Conservation (phyloP, 139 green algal species). For the Coccomyxa sp. region DNA sequence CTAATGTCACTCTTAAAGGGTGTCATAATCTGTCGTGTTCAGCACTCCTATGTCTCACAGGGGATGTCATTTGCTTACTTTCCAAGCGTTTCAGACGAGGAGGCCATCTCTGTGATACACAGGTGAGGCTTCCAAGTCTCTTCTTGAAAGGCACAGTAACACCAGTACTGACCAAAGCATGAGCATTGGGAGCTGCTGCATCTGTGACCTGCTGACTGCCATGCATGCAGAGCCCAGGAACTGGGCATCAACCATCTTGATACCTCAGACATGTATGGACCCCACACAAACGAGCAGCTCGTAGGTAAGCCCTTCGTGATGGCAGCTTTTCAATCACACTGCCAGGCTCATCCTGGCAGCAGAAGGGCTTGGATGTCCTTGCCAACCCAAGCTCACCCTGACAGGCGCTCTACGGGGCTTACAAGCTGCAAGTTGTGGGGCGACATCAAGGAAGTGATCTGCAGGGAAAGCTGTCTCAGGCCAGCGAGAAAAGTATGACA, state of each 20-base stretch:
- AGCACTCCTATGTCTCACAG: too few species aligned
- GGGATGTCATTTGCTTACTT: too few species aligned
- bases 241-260: constrained; percentile 55
- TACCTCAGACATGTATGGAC: constrained; percentile 60
- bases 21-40: too few species aligned
- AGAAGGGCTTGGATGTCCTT: not conserved
- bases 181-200: not conserved
- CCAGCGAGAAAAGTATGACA: constrained; percentile 17
- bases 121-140: not conserved
- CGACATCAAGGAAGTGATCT: not conserved
- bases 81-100: constrained; percentile 22
- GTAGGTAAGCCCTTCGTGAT: constrained; percentile 32
- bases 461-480: constrained; percentile 33
- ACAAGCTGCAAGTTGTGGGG: not conserved
- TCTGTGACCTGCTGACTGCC: not conserved
- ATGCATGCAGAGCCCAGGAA: constrained; percentile 34
- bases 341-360: not conserved
- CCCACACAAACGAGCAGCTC: constrained; percentile 63
- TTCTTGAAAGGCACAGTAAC: not conserved
- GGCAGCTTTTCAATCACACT: too few species aligned
- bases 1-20: too few species aligned
- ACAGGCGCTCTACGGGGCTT: too few species aligned
- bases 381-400: too few species aligned
- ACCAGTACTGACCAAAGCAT: not conserved
- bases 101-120: constrained; percentile 40